Conservation (phyloP, 768 basidiomycete genomes). For the Mycena rosella region DNA sequence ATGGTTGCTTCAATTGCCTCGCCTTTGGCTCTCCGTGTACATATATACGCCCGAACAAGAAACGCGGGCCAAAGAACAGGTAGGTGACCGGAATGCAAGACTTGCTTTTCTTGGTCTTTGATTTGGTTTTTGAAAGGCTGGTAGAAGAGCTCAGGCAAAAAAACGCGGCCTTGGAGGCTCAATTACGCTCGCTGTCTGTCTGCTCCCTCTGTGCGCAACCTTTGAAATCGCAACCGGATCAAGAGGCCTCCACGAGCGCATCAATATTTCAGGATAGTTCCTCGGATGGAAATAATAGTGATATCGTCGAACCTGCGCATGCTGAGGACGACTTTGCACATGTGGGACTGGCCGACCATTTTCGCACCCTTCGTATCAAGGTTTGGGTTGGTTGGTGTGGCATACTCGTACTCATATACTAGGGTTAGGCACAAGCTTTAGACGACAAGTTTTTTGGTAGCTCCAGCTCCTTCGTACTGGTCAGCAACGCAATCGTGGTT, state of each 20-base stretch:
- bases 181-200: constrained; percentile 21
- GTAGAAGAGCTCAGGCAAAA: constrained; percentile 26
- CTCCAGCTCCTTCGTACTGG: constrained; percentile 58
- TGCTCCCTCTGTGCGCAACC: constrained; percentile 29
- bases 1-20: constrained; percentile 22
- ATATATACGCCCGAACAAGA: constrained; percentile 2
- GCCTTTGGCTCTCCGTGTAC: constrained; percentile 15
- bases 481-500: constrained; percentile 55
- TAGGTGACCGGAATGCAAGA: background rate
- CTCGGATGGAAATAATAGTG: background rate
- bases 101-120: background rate
- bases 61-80: constrained; percentile 23
- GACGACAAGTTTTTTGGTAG: constrained; percentile 50
- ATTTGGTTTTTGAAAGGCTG: background rate
- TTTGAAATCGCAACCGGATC: constrained; percentile 2
- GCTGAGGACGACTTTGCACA: background rate
- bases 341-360: background rate
- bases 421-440: no score
- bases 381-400: no score
- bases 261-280: background rate
- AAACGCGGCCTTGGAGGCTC: constrained; percentile 12
- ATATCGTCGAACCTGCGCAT: background rate
- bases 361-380: background rate
- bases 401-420: no score
- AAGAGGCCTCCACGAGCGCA: background rate